phyloP scores from a whole-genome alignment of 805 yeast genomes.

The Cyberlindnera maritima region DNA sequence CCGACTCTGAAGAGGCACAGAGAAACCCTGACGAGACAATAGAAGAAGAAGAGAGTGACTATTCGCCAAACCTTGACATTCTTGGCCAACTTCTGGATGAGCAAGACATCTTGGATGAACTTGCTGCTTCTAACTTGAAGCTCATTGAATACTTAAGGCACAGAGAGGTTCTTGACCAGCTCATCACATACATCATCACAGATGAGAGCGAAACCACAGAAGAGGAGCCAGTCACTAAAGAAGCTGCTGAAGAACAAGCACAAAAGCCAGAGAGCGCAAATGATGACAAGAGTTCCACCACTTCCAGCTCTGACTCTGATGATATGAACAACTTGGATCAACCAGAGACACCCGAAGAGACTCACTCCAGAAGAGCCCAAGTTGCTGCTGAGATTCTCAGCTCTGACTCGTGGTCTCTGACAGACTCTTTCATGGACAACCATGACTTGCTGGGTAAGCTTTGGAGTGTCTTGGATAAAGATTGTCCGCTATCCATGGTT shows the following conservation, averaged over 20 bases:
- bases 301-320: constrained; percentile 31
- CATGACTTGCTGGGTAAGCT: constrained; percentile 59
- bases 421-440: constrained; percentile 84
- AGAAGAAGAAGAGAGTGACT: constrained; percentile 33
- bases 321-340: constrained; percentile 25
- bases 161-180: constrained; percentile 65
- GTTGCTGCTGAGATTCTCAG: constrained; percentile 86
- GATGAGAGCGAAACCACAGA: constrained; percentile 14
- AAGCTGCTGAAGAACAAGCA: constrained; percentile 16
- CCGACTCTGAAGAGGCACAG: constrained; percentile 21
- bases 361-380: constrained; percentile 47
- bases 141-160: constrained; percentile 77
- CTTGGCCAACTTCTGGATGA: constrained; percentile 69
- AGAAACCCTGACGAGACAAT: constrained; percentile 27
- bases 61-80: constrained; percentile 39
- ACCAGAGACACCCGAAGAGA: constrained; percentile 37
- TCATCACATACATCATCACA: constrained; percentile 62
- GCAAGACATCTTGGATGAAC: constrained; percentile 69
- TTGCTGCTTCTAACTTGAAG: constrained; percentile 68
- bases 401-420: constrained; percentile 91
- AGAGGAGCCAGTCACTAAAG: constrained; percentile 7
- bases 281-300: constrained; percentile 22
- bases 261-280: constrained; percentile 8
- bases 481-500: constrained; percentile 65
- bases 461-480: constrained; percentile 77